Evolutionary conservation across 169 alveolate genomes (phyloP).

Genomic region (Toxoplasma gondii): DNA sequence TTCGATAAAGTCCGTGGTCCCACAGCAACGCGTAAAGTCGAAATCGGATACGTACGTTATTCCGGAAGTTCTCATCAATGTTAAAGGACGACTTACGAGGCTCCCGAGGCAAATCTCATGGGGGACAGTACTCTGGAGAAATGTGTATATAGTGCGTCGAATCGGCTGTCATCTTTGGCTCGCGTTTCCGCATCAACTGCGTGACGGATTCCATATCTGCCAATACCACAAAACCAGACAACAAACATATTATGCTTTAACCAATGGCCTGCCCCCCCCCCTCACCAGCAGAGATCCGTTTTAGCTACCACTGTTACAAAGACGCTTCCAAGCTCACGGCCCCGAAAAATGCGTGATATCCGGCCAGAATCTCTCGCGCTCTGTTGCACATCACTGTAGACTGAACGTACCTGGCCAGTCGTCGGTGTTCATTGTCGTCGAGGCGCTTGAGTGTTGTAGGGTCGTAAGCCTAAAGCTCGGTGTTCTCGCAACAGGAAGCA

Average conservation of each 20-base stretch:
- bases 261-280: no score
- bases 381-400: no score
- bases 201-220: slow-evolving; percentile 2
- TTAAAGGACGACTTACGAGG: not conserved
- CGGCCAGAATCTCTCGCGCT: no score
- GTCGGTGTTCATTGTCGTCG: not conserved
- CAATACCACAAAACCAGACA: not conserved
- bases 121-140: not conserved
- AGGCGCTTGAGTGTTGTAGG: not conserved
- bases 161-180: not conserved
- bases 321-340: no score
- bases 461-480: not conserved
- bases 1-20: no score
- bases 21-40: no score
- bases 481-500: not conserved
- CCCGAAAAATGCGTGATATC: no score
- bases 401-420: not conserved
- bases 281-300: no score
- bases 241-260: not conserved
- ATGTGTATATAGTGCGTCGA: not conserved
- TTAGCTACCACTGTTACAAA: no score
- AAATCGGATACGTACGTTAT: no score
- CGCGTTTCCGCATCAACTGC: not conserved
- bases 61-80: no score
- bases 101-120: slow-evolving; percentile 29